phyloP scores from a whole-genome alignment of 352 stramenopile species.

The Phytophthora multivora region DNA sequence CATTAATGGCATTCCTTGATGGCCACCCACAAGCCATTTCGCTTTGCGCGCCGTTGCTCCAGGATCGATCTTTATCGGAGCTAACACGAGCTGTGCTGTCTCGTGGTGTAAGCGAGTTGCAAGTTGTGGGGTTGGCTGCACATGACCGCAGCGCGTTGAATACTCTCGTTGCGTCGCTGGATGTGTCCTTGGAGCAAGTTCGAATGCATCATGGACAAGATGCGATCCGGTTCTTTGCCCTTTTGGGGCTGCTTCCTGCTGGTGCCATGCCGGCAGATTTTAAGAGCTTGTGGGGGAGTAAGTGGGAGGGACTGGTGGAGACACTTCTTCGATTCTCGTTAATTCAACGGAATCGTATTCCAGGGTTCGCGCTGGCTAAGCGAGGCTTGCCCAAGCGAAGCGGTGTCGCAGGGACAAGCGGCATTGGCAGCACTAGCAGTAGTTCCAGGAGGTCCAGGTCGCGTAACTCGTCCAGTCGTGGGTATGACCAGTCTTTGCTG shows the following conservation, averaged over 20 bases:
- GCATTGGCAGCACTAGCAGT: conserved; percentile 23
- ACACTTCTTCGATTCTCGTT: conserved; percentile 77
- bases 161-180: conserved; percentile 74
- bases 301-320: conserved; percentile 69
- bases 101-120: conserved; percentile 69
- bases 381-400: conserved; percentile 60
- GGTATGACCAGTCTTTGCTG: conserved; percentile 70
- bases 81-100: conserved; percentile 74
- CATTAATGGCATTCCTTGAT: conserved; percentile 82
- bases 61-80: conserved; percentile 76
- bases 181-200: conserved; percentile 78
- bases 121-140: conserved; percentile 65
- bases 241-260: conserved; percentile 70
- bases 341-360: conserved; percentile 75
- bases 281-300: conserved; percentile 71
- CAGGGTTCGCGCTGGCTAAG: conserved; percentile 64
- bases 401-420: conserved; percentile 29
- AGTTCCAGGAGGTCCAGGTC: conserved; percentile 26
- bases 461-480: conserved; percentile 42
- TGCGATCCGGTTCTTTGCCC: conserved; percentile 74
- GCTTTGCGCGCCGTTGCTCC: conserved; percentile 71
- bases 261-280: conserved; percentile 80
- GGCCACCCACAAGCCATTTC: conserved; percentile 84
- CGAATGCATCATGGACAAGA: conserved; percentile 70
- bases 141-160: conserved; percentile 77